Evolutionary conservation across 306 rosid genomes (phyloP).

Genomic region (Dryas drummondii): DNA sequence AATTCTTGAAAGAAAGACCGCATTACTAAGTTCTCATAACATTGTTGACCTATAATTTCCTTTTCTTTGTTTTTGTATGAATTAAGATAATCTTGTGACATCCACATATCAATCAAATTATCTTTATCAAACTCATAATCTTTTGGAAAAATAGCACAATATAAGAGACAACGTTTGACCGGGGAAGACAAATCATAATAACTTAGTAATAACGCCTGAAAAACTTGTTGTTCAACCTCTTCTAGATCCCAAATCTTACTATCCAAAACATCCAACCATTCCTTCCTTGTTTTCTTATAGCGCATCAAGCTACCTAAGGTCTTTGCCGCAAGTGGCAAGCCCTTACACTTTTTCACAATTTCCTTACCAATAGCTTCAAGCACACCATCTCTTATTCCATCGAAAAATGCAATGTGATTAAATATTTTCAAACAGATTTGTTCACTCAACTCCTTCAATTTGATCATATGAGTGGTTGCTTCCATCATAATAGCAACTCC

Average conservation of each 20-base stretch:
- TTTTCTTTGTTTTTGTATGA: no score
- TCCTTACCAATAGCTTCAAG: not conserved
- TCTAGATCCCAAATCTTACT: not conserved
- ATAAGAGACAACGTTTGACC: no score
- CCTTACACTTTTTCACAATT: slow-evolving; percentile 10
- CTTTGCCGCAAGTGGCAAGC: not conserved
- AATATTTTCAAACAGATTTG: slow-evolving; percentile 1
- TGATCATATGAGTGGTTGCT: not conserved
- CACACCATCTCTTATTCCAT: not conserved
- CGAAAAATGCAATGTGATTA: not conserved
- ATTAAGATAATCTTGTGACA: no score
- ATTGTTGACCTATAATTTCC: no score
- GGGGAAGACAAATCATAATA: no score
- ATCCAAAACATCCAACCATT: slow-evolving; percentile 10
- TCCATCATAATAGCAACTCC: slow-evolving; percentile 4
- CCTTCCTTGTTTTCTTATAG: not conserved
- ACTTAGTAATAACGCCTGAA: not conserved
- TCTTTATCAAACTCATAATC: no score
- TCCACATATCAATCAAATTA: no score
- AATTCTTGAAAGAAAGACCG: no score
- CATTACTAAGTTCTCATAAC: no score
- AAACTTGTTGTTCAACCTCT: not conserved
- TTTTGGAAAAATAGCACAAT: no score
- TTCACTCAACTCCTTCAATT: not conserved
- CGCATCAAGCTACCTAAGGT: not conserved